phyloP scores from a whole-genome alignment of 352 stramenopile species.

The Stephanocyclus meneghinianus region DNA sequence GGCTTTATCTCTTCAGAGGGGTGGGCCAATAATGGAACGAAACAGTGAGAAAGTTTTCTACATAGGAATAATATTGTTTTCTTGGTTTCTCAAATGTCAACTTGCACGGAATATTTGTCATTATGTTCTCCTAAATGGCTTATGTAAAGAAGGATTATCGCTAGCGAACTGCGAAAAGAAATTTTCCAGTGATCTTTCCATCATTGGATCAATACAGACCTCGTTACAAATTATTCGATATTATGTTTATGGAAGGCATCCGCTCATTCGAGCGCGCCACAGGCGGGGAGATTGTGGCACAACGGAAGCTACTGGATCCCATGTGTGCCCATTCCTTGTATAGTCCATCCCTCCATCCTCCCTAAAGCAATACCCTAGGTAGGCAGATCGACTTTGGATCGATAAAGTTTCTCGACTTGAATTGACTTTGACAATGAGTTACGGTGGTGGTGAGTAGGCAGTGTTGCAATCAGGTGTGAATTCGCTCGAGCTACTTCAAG shows the following conservation, averaged over 20 bases:
- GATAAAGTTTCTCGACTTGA: background rate
- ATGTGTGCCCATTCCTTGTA: too few species aligned
- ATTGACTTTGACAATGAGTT: slow-evolving; percentile 1
- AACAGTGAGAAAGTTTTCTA: background rate
- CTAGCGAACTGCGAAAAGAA: background rate
- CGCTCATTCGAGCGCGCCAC: too few species aligned
- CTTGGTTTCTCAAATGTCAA: background rate
- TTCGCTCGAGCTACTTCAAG: background rate
- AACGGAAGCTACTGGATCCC: too few species aligned
- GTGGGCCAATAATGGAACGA: background rate
- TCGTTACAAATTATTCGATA: too few species aligned
- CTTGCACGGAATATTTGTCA: background rate
- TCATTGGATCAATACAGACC: too few species aligned
- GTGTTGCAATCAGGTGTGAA: too few species aligned
- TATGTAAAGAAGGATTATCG: background rate
- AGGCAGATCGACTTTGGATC: background rate
- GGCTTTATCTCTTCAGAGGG: background rate
- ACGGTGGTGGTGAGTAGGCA: slow-evolving; percentile 9
- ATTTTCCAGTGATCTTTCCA: too few species aligned
- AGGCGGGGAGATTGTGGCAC: too few species aligned
- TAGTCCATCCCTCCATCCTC: background rate
- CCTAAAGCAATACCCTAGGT: background rate
- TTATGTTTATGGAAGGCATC: too few species aligned
- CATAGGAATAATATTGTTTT: background rate
- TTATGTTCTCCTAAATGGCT: background rate